Evolutionary conservation across 1,139 yeast genomes (phyloP).

Genomic region (Candida freyschussii): DNA sequence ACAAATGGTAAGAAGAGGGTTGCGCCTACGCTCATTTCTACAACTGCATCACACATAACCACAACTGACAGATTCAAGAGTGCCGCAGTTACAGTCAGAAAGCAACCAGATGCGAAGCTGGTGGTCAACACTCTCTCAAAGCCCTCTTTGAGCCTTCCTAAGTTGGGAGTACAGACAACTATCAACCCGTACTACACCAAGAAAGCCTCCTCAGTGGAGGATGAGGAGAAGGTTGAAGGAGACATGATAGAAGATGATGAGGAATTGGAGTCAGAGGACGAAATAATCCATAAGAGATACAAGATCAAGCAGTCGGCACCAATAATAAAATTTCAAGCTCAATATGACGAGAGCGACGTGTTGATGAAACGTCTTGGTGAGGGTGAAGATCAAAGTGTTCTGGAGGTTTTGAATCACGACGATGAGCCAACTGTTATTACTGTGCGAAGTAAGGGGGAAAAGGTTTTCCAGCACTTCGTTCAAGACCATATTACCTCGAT

Average conservation of each 20-base stretch:
- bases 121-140: constrained; percentile 25
- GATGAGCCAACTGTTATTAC: constrained; percentile 41
- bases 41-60: constrained; percentile 24
- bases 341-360: constrained; percentile 13
- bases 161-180: constrained; percentile 34
- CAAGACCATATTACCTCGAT: constrained; percentile 43
- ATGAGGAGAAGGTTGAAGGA: constrained; percentile 30
- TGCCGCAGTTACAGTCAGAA: constrained; percentile 11
- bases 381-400: constrained; percentile 23
- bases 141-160: constrained; percentile 31
- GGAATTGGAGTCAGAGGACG: constrained; percentile 32
- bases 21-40: constrained; percentile 69
- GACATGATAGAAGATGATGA: constrained; percentile 29
- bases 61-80: constrained; percentile 14
- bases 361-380: constrained; percentile 18
- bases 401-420: constrained; percentile 29
- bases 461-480: constrained; percentile 43
- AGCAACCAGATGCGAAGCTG: constrained; percentile 8
- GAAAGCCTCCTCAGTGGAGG: constrained; percentile 37
- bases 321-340: constrained; percentile 11
- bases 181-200: constrained; percentile 29
- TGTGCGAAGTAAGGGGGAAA: constrained; percentile 37
- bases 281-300: constrained; percentile 4
- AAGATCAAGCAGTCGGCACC: constrained; percentile 1
- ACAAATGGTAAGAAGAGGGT: constrained; percentile 77